Conservation (phyloP, 2,329 filamentous ascomycete genomes). For the Colletotrichum shisoi region DNA sequence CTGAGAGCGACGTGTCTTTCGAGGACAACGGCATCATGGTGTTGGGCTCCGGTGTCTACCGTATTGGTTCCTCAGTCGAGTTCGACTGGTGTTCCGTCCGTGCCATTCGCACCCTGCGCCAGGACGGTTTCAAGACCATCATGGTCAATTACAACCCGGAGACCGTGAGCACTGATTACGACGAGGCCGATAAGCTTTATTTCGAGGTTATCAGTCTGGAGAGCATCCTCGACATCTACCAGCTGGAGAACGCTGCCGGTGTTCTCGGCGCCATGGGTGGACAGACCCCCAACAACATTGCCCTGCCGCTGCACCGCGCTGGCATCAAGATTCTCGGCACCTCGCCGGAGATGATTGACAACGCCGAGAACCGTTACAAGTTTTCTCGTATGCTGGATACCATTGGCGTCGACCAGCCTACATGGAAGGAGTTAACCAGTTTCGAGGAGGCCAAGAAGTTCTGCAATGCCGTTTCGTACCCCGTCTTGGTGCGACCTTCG, state of each 20-base stretch:
- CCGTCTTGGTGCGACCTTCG: conserved; percentile 91
- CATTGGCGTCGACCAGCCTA: conserved; percentile 93
- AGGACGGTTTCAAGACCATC: conserved; percentile 87
- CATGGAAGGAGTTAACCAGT: conserved; percentile 97
- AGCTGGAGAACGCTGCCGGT: conserved; percentile 81
- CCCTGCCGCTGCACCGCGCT: conserved; percentile 83
- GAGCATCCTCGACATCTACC: conserved; percentile 91
- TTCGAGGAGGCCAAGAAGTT: conserved; percentile 89
- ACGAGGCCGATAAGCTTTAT: conserved; percentile 92
- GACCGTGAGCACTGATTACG: conserved; percentile 88
- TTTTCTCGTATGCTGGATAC: conserved; percentile 97
- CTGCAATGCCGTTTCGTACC: conserved; percentile 88
- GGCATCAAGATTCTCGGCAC: conserved; percentile 95
- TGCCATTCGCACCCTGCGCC: conserved; percentile 87
- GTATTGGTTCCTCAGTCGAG: conserved; percentile 96
- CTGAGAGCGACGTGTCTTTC: conserved; percentile 83
- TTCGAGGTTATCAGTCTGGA: conserved; percentile 96
- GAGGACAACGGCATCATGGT: conserved; percentile 96
- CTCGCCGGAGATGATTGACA: conserved; percentile 98
- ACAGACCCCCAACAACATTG: conserved; percentile 97
- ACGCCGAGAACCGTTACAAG: conserved; percentile 96
- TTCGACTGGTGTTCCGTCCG: conserved; percentile 99
- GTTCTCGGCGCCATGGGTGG: conserved; percentile 96
- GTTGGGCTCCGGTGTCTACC: conserved; percentile 92
- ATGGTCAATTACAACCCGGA: conserved; percentile 97